phyloP scores from a whole-genome alignment of 1,284 basidiomycete species.

The Leccinum ponderosum region DNA sequence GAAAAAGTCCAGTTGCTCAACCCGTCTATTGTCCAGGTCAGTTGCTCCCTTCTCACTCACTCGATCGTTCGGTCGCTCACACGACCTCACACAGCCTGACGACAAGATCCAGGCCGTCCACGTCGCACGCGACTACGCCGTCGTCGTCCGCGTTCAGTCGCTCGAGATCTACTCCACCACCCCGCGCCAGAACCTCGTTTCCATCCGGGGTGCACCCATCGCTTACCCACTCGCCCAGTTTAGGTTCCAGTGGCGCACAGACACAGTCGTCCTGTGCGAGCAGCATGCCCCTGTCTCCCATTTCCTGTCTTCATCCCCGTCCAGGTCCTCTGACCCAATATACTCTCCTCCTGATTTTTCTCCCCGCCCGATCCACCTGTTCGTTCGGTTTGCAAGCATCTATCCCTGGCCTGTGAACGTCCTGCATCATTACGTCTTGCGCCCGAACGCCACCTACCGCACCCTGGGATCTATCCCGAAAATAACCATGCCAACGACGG shows the following conservation, averaged over 20 bases:
- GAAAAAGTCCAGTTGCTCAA: slow-evolving; percentile 29
- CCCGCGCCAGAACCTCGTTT: slow-evolving; percentile 15
- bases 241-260: slow-evolving; percentile 56
- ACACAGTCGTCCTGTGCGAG: slow-evolving; percentile 44
- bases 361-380: slow-evolving; percentile 46
- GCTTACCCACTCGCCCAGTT: slow-evolving; percentile 46
- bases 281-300: slow-evolving; percentile 9
- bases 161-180: slow-evolving; percentile 43
- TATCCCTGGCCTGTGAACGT: slow-evolving; percentile 71
- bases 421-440: slow-evolving; percentile 59
- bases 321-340: not conserved
- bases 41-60: not conserved
- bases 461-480: not conserved
- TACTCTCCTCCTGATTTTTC: not conserved
- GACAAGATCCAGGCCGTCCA: slow-evolving; percentile 41
- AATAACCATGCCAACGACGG: slow-evolving; percentile 18
- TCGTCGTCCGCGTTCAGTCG: slow-evolving; percentile 41
- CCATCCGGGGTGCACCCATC: slow-evolving; percentile 15
- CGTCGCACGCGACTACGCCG: slow-evolving; percentile 40
- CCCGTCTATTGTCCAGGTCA: slow-evolving; percentile 25
- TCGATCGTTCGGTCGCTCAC: not conserved
- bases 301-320: not conserved
- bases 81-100: slow-evolving; percentile 13
- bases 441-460: slow-evolving; percentile 41
- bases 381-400: slow-evolving; percentile 58